Evolutionary conservation across 306 rosid genomes (phyloP).

Genomic region (Arachis stenosperma): DNA sequence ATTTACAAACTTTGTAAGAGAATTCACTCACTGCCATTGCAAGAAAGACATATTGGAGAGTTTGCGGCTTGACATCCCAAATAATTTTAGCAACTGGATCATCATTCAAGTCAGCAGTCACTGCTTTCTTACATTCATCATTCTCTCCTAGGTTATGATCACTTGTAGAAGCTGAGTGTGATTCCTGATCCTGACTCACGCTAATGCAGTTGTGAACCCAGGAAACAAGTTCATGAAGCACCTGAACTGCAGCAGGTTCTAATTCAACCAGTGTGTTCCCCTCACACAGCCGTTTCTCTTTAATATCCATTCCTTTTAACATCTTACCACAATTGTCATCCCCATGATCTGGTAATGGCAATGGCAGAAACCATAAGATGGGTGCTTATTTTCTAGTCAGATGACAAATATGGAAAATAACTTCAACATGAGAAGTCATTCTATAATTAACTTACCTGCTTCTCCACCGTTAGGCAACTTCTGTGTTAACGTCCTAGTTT

Average conservation of each 20-base stretch:
- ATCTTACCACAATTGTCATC: constrained; percentile 43
- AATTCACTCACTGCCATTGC: constrained; percentile 77
- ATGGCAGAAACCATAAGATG: constrained; percentile 16
- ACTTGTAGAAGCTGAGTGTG: constrained; percentile 51
- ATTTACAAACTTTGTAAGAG: constrained; percentile 34
- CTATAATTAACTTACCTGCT: constrained; percentile 52
- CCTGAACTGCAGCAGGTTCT: constrained; percentile 65
- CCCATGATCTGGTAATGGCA: constrained; percentile 53
- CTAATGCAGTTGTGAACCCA: constrained; percentile 69
- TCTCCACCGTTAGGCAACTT: constrained; percentile 45
- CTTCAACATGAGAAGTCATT: constrained; percentile 27
- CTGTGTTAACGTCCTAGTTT: constrained; percentile 33
- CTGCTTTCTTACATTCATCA: constrained; percentile 46
- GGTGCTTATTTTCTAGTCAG: constrained; percentile 27
- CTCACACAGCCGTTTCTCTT: constrained; percentile 51
- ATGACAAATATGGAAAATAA: constrained; percentile 26
- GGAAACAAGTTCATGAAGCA: constrained; percentile 84
- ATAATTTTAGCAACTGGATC: constrained; percentile 75
- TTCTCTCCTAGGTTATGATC: constrained; percentile 49
- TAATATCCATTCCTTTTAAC: constrained; percentile 49
- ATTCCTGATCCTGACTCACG: constrained; percentile 45
- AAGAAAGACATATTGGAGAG: constrained; percentile 72
- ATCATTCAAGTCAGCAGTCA: constrained; percentile 51
- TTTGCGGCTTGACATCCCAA: constrained; percentile 58
- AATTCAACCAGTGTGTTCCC: constrained; percentile 50